Base-by-base conservation (phyloP, 371 early-diverging fungal genomes). In the Umbelopsis sp. region DNA sequence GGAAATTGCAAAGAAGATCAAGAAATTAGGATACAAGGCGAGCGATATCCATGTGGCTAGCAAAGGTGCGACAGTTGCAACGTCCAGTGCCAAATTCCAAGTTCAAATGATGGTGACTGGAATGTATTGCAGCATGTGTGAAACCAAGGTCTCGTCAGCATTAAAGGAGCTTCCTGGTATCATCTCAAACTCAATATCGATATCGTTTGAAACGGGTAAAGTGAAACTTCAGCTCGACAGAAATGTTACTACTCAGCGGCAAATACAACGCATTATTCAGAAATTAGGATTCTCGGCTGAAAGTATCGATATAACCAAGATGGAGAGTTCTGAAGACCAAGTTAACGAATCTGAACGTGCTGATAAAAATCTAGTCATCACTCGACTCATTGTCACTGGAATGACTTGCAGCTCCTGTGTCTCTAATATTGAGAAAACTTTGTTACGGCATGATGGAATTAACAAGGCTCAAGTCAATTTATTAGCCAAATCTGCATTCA, bases 401-500 rank as follows among this genome's bases (percentile, higher is more conserved):
- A 95, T 95, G 94, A 94, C 95, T 0, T 94, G 94, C 76, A 81
- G 88, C 24, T 91, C 92, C 18, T 94, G 94, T 76, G 94, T 94
- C 9, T 82, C 83, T 22, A 84, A 92, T 22, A 89, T 94, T 73
- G 88, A 93, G 73, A 72, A 80, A 18, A 75, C 76, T 4, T 68
- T 88, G 50, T 69, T 81, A 68, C 78, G 81, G 10, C 78, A 82
- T 38, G 63, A 71, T 10, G 94, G 93, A 16, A 86, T 94, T 4
- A 29, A 73, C 11, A 78, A 83, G 16, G 87, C 86, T 22, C 81
- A 85, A 62, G 92, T 94, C 53, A 91, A 89, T 64, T 74, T 94
- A 0, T 70, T 92, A 0, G 80, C 92, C 11, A 85, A 87, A 66
- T 82, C 84, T 22, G 91, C 89, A 1, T 76, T 83, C 0, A 76